Percentiles rank a stretch among this genome's conserved stretches.
Evolutionary conservation across 2,329 filamentous ascomycete species (phyloP).

Genomic region (Sphaerulina populicola): DNA sequence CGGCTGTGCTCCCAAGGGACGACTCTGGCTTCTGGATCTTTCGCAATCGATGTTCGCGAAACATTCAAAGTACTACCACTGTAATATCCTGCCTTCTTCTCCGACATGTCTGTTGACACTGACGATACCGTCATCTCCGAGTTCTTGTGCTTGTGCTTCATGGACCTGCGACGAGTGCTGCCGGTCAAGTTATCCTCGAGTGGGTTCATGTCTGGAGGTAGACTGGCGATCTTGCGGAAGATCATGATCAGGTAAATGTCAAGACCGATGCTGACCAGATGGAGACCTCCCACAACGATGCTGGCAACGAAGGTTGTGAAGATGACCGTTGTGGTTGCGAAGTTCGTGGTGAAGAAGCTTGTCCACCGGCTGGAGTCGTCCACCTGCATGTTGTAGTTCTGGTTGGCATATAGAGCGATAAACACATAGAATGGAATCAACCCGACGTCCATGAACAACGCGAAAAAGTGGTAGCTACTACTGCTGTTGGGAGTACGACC

Average conservation of each 20-base stretch:
- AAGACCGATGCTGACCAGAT: constrained; percentile 60
- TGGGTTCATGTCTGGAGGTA: constrained; percentile 94
- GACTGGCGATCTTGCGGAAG: constrained; percentile 70
- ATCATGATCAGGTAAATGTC: constrained; percentile 67
- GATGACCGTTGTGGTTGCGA: constrained; percentile 53
- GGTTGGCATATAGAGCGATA: constrained; percentile 47
- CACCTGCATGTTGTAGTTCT: constrained; percentile 44
- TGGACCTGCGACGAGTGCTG: constrained; percentile 39
- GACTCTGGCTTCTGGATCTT: constrained; percentile 40
- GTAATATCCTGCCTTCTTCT: constrained; percentile 53
- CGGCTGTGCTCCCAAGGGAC: constrained; percentile 78
- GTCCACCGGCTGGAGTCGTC: constrained; percentile 51
- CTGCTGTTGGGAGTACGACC: constrained; percentile 69
- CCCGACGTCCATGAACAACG: constrained; percentile 61
- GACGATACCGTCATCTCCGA: constrained; percentile 41
- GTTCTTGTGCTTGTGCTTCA: constrained; percentile 65
- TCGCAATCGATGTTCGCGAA: constrained; percentile 33
- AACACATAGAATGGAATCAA: constrained; percentile 57
- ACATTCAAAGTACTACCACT: constrained; percentile 40
- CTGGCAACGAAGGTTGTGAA: constrained; percentile 59
- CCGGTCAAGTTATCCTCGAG: constrained; percentile 78
- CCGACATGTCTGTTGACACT: constrained; percentile 30
- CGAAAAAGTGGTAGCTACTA: constrained; percentile 82
- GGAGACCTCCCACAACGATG: constrained; percentile 56
- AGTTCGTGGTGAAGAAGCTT: constrained; percentile 55